These are phyloP conservation scores for Sapria himalayana DNA, from an alignment of 345 rosid genomes.

Conservation along the genomic window DNA sequence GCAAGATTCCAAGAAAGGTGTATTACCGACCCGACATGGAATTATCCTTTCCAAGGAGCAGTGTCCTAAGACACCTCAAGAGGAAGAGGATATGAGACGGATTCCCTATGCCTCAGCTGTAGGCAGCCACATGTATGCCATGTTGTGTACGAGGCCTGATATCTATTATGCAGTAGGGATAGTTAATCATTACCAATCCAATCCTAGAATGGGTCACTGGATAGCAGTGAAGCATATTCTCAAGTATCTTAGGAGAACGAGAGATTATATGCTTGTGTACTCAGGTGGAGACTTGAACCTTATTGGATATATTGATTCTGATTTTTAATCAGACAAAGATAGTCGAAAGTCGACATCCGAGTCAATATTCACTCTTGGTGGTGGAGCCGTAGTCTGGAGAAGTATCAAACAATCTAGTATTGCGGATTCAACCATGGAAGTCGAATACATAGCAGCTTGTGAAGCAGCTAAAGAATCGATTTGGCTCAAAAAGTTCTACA, in stretches of 20 bases:
- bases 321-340: background rate
- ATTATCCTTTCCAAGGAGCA: background rate
- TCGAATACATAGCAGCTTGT: background rate
- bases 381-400: background rate
- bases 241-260: no score
- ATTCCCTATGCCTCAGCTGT: background rate
- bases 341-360: no score
- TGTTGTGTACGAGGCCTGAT: no score
- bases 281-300: no score
- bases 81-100: background rate
- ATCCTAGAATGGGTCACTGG: background rate
- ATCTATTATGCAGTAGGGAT: no score
- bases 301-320: background rate
- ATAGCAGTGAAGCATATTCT: background rate
- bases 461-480: no score
- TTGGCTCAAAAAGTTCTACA: no score
- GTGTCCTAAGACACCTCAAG: conserved; percentile 1
- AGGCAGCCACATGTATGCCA: background rate
- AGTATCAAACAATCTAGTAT: background rate
- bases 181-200: background rate
- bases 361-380: background rate
- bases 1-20: background rate
- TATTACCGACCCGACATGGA: background rate
- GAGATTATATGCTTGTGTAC: no score
- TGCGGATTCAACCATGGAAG: no score